Evolutionary conservation across 345 rosid species (phyloP).

Genomic region (Gossypium australe): DNA sequence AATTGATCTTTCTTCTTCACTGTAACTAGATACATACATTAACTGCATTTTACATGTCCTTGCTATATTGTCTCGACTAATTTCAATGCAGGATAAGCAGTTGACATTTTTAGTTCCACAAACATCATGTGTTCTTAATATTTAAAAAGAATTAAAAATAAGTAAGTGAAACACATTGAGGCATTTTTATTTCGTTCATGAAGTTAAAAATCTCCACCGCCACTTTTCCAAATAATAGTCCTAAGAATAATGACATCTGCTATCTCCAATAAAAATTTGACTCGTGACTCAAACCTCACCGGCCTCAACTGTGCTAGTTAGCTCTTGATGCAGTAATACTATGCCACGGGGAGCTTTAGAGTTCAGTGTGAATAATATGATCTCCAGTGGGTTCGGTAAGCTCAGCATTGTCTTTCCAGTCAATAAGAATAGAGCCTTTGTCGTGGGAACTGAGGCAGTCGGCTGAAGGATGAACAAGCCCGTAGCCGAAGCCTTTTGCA

Average conservation of each 20-base stretch:
- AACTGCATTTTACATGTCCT: not conserved
- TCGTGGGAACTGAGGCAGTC: slow-evolving; percentile 76
- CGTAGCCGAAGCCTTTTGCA: slow-evolving; percentile 75
- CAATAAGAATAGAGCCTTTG: slow-evolving; percentile 26
- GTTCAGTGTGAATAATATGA: slow-evolving; percentile 53
- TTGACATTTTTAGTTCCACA: too few relatives aligned
- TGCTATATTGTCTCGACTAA: not conserved
- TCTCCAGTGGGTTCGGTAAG: slow-evolving; percentile 19
- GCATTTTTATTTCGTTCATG: too few relatives aligned
- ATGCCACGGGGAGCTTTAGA: slow-evolving; percentile 28
- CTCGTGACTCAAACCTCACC: slow-evolving; percentile 26
- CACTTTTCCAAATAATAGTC: too few relatives aligned
- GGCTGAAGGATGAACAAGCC: slow-evolving; percentile 80
- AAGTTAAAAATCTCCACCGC: too few relatives aligned
- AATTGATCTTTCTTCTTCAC: slow-evolving; percentile 2
- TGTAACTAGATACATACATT: not conserved
- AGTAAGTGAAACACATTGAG: too few relatives aligned
- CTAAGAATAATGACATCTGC: slow-evolving; percentile 6
- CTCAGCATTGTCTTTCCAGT: slow-evolving; percentile 6
- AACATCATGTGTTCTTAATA: too few relatives aligned
- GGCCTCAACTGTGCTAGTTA: slow-evolving; percentile 15
- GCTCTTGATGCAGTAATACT: not conserved
- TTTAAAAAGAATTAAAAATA: too few relatives aligned
- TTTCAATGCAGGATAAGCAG: not conserved
- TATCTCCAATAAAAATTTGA: slow-evolving; percentile 17